A percentile compares a stretch with the other conserved stretches of the same genome.
Evolutionary conservation across 495 filamentous ascomycete species (phyloP).

Genomic region (Parathielavia hyrcaniae): DNA sequence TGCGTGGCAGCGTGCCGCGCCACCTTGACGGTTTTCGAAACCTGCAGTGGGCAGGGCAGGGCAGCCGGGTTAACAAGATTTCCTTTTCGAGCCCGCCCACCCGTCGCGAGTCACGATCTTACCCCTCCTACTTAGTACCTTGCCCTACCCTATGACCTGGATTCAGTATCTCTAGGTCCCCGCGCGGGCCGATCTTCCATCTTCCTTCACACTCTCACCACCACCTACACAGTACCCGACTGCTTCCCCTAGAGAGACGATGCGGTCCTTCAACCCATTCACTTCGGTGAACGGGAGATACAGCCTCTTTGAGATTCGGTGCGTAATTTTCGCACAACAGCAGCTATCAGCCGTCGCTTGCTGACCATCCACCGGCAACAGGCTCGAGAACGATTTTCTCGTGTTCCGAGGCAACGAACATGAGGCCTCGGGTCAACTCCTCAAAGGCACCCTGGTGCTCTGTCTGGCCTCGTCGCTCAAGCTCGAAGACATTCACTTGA

Average conservation of each 20-base stretch:
- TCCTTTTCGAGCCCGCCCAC: background rate
- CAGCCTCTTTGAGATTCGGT: slow-evolving; percentile 53
- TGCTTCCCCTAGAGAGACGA: slow-evolving; percentile 21
- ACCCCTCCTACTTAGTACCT: background rate
- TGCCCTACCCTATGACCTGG: background rate
- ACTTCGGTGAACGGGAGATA: slow-evolving; percentile 38
- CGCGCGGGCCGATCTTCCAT: slow-evolving; percentile 5
- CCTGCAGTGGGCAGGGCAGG: no score
- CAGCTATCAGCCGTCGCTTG: background rate
- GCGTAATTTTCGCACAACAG: slow-evolving; percentile 17
- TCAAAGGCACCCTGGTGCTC: slow-evolving; percentile 69
- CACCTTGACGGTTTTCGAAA: slow-evolving; percentile 9
- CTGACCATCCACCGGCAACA: slow-evolving; percentile 29
- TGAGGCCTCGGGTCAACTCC: slow-evolving; percentile 66
- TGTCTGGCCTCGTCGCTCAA: slow-evolving; percentile 63
- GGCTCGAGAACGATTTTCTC: slow-evolving; percentile 71
- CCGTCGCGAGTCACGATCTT: background rate
- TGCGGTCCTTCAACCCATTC: slow-evolving; percentile 50
- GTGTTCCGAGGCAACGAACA: slow-evolving; percentile 69
- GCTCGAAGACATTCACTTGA: slow-evolving; percentile 65
- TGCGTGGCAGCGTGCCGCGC: slow-evolving; percentile 12
- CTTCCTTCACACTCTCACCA: slow-evolving; percentile 2
- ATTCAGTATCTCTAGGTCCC: slow-evolving; percentile 10
- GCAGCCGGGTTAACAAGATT: slow-evolving; percentile 6
- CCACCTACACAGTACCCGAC: background rate